Evolutionary conservation across 75 land plant genomes (phyloP).

Genomic region (Azolla pinnata): DNA sequence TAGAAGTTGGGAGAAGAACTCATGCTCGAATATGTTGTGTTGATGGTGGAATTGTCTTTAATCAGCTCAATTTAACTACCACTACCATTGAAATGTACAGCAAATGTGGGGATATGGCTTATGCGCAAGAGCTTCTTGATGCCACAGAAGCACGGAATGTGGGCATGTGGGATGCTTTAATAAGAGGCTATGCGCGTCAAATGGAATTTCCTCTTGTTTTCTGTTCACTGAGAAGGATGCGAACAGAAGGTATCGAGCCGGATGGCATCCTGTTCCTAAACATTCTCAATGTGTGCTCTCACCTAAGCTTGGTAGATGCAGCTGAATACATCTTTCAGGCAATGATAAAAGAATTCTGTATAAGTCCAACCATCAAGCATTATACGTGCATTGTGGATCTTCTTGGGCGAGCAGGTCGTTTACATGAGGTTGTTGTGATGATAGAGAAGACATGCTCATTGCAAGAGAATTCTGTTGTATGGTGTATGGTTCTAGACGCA

Average conservation of each 20-base stretch:
- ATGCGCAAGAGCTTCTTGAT: background rate
- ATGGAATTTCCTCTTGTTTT: background rate
- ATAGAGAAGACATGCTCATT: too few relatives aligned
- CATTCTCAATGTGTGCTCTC: background rate
- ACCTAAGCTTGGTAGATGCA: background rate
- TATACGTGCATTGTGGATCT: background rate
- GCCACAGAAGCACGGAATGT: background rate
- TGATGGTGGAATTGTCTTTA: background rate
- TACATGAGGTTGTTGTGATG: background rate
- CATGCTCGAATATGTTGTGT: background rate
- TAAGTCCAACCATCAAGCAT: background rate
- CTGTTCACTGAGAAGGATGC: background rate
- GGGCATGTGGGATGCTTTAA: background rate
- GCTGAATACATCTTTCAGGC: background rate
- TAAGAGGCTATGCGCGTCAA: conserved; percentile 2
- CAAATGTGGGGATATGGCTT: background rate
- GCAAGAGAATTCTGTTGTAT: too few relatives aligned
- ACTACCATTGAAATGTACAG: background rate
- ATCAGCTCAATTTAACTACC: background rate
- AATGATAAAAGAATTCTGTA: background rate
- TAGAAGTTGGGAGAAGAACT: background rate
- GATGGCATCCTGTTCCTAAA: background rate
- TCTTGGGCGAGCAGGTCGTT: background rate
- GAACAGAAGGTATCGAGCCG: background rate
- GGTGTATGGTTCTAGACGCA: too few relatives aligned